These are phyloP conservation scores for Leavenworthia alabamica DNA, from an alignment of 345 rosid species.

Conservation along the genomic window DNA sequence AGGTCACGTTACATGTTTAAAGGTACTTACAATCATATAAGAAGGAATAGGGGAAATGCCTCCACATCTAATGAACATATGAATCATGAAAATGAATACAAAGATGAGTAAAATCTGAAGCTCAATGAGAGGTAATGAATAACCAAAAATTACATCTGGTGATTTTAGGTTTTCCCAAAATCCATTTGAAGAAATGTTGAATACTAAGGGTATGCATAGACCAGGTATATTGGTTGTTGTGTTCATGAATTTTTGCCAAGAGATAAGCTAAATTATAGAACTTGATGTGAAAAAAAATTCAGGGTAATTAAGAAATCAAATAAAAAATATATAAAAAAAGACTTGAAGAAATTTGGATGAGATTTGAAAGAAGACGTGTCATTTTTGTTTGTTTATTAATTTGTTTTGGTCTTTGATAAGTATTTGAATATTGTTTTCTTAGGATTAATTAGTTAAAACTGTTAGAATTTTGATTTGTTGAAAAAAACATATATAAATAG, in stretches of 20 bases:
- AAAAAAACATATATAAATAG: too few species aligned
- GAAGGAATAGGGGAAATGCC: not conserved
- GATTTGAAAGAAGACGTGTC: not conserved
- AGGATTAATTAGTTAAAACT: not conserved
- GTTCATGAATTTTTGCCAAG: not conserved
- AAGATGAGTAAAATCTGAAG: conserved; percentile 10
- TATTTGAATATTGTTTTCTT: not conserved
- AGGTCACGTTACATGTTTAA: not conserved
- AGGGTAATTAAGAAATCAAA: not conserved
- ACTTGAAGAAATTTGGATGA: not conserved
- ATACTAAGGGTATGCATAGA: not conserved
- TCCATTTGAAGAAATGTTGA: conserved; percentile 19
- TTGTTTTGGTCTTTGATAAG: not conserved
- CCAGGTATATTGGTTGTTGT: not conserved
- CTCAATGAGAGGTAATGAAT: conserved; percentile 22
- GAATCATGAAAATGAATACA: not conserved
- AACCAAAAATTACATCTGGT: not conserved
- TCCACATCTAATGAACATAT: not conserved
- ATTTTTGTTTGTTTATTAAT: not conserved
- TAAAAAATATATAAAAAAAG: not conserved
- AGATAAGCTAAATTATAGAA: not conserved
- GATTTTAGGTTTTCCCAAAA: conserved; percentile 12
- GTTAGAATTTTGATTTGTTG: too few species aligned
- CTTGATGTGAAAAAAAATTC: not conserved
- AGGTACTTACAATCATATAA: conserved; percentile 10